A percentile compares a stretch with the other conserved stretches of the same genome.
Evolutionary conservation across 1,139 yeast genomes (phyloP).

Genomic region (Magnusiomyces paraingens): DNA sequence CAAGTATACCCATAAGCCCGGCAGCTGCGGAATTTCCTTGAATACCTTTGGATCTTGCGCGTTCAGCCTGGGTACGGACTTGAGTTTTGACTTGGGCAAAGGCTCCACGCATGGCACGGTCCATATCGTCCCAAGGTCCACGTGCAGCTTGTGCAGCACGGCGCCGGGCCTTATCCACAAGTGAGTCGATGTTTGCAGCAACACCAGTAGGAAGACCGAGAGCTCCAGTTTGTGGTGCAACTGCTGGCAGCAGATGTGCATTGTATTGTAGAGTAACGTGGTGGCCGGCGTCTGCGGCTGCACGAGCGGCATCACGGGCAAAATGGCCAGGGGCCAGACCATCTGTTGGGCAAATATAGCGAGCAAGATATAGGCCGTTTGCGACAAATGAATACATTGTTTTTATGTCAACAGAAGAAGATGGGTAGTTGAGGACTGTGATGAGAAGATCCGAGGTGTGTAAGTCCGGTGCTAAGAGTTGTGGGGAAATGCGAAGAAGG

Average conservation of each 20-base stretch:
- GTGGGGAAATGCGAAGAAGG: slow-evolving; percentile 25
- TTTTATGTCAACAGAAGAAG: neutral
- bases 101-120: neutral
- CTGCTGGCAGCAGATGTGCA: neutral
- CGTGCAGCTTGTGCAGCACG: neutral
- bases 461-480: neutral
- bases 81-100: neutral
- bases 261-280: neutral
- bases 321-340: too few species aligned
- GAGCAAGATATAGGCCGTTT: neutral
- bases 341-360: neutral
- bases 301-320: too few species aligned
- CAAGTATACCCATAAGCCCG: too few species aligned
- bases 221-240: neutral
- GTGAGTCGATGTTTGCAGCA: neutral
- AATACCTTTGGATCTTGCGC: neutral
- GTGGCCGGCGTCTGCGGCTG: neutral
- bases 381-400: neutral
- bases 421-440: neutral
- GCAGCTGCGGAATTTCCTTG: too few species aligned
- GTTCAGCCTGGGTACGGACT: neutral
- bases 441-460: neutral
- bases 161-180: neutral
- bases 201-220: neutral
- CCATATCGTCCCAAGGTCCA: neutral